A percentile compares a stretch with the other conserved stretches of the same genome.
Evolutionary conservation across 2,329 filamentous ascomycete species (phyloP).

Genomic region (Cordyceps tenuipes): DNA sequence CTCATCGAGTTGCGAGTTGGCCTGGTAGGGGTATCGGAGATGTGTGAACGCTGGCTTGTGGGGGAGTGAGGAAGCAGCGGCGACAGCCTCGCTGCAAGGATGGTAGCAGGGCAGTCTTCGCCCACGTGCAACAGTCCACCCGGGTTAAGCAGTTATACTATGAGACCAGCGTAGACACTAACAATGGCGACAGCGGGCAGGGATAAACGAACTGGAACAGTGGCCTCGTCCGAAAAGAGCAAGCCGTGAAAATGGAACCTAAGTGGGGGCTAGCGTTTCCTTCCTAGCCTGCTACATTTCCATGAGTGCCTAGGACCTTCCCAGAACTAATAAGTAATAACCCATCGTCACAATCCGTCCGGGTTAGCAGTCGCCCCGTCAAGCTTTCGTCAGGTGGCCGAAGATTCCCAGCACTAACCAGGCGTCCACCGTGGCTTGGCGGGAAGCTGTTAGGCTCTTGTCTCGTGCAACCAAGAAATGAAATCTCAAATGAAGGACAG

Average conservation of each 20-base stretch:
- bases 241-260: neutral
- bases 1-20: neutral
- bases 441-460: neutral
- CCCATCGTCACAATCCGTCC: neutral
- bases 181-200: neutral
- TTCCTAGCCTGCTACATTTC: neutral
- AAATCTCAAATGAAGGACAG: neutral
- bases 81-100: neutral
- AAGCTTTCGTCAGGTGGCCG: neutral
- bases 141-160: neutral
- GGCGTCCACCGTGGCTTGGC: neutral
- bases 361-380: conserved; percentile 7
- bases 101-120: neutral
- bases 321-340: too few species aligned
- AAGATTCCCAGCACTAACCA: neutral
- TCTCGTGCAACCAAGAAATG: neutral
- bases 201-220: neutral
- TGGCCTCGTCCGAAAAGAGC: neutral
- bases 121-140: neutral
- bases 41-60: too few species aligned
- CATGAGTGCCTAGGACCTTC: too few species aligned
- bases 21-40: conserved; percentile 6
- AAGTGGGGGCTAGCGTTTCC: neutral
- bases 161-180: neutral
- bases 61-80: neutral